A percentile compares a stretch with the other conserved stretches of the same genome.
These are phyloP conservation scores for Lecanicillium sp. DNA, from an alignment of 2,329 filamentous ascomycete species.

Conservation along the genomic window DNA sequence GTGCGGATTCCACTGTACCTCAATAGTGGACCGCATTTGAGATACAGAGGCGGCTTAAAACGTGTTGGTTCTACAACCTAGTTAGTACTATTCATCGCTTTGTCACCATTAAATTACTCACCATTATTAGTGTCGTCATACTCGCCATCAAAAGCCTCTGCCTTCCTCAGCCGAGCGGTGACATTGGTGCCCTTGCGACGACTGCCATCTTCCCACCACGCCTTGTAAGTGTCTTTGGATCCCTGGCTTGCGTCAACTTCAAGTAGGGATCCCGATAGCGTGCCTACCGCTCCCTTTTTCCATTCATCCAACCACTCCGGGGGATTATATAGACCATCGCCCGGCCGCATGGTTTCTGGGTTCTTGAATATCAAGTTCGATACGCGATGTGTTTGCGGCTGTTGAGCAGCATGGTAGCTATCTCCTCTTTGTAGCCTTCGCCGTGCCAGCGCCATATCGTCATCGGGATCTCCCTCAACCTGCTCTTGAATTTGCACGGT, in stretches of 20 bases:
- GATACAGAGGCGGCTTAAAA: constrained; percentile 76
- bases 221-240: constrained; percentile 40
- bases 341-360: constrained; percentile 34
- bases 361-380: constrained; percentile 35
- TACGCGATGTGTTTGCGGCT: constrained; percentile 27
- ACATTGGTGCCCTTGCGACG: constrained; percentile 39
- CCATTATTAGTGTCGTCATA: constrained; percentile 53
- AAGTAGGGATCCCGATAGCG: constrained; percentile 49
- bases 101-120: constrained; percentile 20
- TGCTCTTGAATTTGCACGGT: constrained; percentile 7
- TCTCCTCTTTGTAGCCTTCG: constrained; percentile 20
- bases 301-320: constrained; percentile 62
- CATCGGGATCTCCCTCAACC: constrained; percentile 13
- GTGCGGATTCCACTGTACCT: constrained; percentile 79
- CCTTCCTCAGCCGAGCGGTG: constrained; percentile 41
- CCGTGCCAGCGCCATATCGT: constrained; percentile 6
- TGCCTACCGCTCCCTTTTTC: constrained; percentile 59
- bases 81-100: constrained; percentile 10
- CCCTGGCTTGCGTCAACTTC: constrained; percentile 40
- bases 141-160: constrained; percentile 59
- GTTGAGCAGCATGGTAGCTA: constrained; percentile 20
- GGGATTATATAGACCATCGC: constrained; percentile 50
- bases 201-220: constrained; percentile 70
- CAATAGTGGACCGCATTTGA: constrained; percentile 85
- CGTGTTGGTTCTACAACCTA: constrained; percentile 47